A percentile compares a stretch with the other conserved stretches of the same genome.
phyloP scores from a whole-genome alignment of 1,284 basidiomycete species.

The Ceraceosorus guamensis region DNA sequence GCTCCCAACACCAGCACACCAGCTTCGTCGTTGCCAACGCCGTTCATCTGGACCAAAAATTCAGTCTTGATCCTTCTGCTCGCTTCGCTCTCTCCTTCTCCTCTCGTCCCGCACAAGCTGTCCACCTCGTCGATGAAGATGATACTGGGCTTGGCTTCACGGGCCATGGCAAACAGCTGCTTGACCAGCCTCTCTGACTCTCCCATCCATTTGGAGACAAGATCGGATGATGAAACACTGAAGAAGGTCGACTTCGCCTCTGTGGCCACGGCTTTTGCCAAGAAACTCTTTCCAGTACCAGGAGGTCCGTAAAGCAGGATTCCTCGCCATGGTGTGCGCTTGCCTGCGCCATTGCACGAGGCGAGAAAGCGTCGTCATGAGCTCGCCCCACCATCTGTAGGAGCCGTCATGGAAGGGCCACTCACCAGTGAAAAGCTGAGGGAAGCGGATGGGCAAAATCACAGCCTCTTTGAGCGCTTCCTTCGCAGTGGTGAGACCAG shows the following conservation, averaged over 20 bases:
- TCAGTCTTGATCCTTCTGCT: slow-evolving; percentile 96
- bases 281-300: slow-evolving; percentile 59
- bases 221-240: slow-evolving; percentile 85
- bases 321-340: slow-evolving; percentile 86
- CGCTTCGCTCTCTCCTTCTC: slow-evolving; percentile 92
- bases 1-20: slow-evolving; percentile 97
- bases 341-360: slow-evolving; percentile 60
- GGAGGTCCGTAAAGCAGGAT: slow-evolving; percentile 83
- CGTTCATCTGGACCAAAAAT: slow-evolving; percentile 93
- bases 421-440: slow-evolving; percentile 95
- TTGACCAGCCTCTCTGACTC: slow-evolving; percentile 90
- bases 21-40: slow-evolving; percentile 86
- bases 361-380: not conserved
- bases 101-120: slow-evolving; percentile 86
- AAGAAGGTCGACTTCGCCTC: slow-evolving; percentile 79
- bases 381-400: not conserved
- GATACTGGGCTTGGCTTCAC: slow-evolving; percentile 92
- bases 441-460: slow-evolving; percentile 97
- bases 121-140: slow-evolving; percentile 99
- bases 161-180: slow-evolving; percentile 90
- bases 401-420: slow-evolving; percentile 55
- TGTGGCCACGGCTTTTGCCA: slow-evolving; percentile 96
- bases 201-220: slow-evolving; percentile 99
- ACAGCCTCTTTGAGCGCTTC: slow-evolving; percentile 96
- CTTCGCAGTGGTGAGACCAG: slow-evolving; percentile 87